Conservation (phyloP, 2,329 filamentous ascomycete species). For the Blumeria graminis region DNA sequence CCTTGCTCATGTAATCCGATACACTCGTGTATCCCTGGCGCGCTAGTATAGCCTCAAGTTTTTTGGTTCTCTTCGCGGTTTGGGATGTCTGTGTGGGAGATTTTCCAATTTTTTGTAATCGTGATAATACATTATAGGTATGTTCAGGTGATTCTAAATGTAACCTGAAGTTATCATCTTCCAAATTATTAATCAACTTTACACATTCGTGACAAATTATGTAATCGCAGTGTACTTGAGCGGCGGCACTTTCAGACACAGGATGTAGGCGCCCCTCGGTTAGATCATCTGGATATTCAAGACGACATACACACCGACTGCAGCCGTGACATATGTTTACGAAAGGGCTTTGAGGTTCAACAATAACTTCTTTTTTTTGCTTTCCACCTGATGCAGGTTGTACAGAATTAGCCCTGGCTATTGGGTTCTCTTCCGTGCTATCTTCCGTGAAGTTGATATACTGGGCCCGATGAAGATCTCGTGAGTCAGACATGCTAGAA, state of each 20-base stretch:
- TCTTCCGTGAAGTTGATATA: too few species aligned
- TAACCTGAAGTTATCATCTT: not conserved
- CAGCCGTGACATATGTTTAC: not conserved
- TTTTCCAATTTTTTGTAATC: not conserved
- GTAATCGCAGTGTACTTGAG: not conserved
- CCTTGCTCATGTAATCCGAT: not conserved
- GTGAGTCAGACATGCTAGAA: too few species aligned
- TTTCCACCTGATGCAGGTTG: too few species aligned
- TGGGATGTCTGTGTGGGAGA: not conserved
- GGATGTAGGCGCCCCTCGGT: not conserved
- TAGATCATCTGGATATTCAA: slow-evolving; percentile 1
- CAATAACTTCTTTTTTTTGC: too few species aligned
- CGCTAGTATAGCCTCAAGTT: not conserved
- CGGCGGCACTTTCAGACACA: not conserved
- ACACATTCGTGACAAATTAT: slow-evolving; percentile 1
- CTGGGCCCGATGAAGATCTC: too few species aligned
- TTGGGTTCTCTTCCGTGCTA: too few species aligned
- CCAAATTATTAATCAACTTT: not conserved
- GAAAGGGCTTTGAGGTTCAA: not conserved
- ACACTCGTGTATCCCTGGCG: not conserved
- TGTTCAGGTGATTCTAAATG: slow-evolving; percentile 1
- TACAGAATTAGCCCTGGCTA: too few species aligned
- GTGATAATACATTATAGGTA: not conserved
- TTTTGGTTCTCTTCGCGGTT: not conserved
- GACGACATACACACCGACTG: not conserved